Evolutionary conservation across 2,329 filamentous ascomycete genomes (phyloP), one percentile per base, ranked within the genome.

Genomic region (Claviceps sp.): DNA sequence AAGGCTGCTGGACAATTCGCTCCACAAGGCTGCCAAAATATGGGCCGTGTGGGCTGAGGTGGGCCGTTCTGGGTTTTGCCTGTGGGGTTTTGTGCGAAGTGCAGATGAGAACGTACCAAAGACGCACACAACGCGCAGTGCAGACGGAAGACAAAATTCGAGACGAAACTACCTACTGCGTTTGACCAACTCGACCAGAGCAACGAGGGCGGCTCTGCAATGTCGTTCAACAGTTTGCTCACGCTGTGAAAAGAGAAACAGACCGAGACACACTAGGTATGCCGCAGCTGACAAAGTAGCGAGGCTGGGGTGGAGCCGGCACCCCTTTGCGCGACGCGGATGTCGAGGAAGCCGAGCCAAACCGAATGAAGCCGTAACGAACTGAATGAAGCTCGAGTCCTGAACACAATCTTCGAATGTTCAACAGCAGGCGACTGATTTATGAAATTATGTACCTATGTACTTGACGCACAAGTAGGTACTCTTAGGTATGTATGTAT

Each of bases 391-490:
- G 43, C 43, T 40, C 5, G 37, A n/a, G 7, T 8, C 9, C 44
- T 54, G 38, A 40, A 44, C 18, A 22, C 42, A 37, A 45, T 47
- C 41, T 51, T 48, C 41, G 22, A 54, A 48, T 38, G 42, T 50
- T 47, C 8, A 50, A 5, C 8, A 30, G 49, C 57, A 60, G 58
- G 57, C 51, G 14, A 26, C 22, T 18, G 37, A 48, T 30, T 45
- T 37, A 20, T 5, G 22, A 26, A 26, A 26, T 26, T 1, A 26
- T 26, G 24, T 6, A 26, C 4, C 1, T 50, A 5, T 16, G 69
- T 71, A 72, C 69, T 62, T 71, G 59, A 54, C 60, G 58, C 59
- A 57, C 62, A 72, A 68, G 69, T 71, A 70, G 66, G 66, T 70
- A 11, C 62, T 48, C 42, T 42, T 18, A 18, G 18, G 1, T 18